Base-by-base conservation (phyloP, 306 rosid species). In the Alnus glutinosa region DNA sequence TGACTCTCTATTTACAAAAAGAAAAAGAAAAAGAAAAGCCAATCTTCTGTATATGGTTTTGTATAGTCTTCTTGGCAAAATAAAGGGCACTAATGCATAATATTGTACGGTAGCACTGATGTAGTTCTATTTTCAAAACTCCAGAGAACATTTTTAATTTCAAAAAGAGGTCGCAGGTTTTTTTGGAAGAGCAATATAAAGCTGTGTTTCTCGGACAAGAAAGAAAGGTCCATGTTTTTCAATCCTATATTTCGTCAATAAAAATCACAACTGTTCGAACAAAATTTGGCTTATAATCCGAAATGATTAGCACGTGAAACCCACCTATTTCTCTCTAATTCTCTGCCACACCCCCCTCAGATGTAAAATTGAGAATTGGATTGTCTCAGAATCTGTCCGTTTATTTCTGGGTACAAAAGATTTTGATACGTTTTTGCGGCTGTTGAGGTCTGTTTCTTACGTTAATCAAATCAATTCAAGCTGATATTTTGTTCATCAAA, bases 281-380 rank as follows among this genome's bases (percentile, higher is more conserved):
- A 75, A 82, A 77, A 18, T 39, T 82, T 57, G 74, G 16, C 75
- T 80, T 75, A 72, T 77, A 77, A 58, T 58, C 86, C 42, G 63
- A 50, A 77, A 78, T 74, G 70, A 58, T 71, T 79, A 30, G 55
- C 46, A 55, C 74, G 51, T 77, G 85, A 85, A 81, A 74, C 59
- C 64, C 76, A 77, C 70, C 67, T 49, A 37, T 77, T 66, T 73
- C 46, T 72, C 76, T 58, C 64, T 19, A 48, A 48, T 48, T 48
- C 51, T 48, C 12, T 49, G 15, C 55, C 80, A 80, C 70, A 76
- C 72, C 28, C 30, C 77, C 59, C 15, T 78, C 39, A 19, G 84
- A 66, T 61, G 67, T 82, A 71, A 46, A 18, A 68, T 73, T 32
- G 37, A 51, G 73, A 23, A 48, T 46, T 70, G n/a, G 73, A 47